Percentiles rank a stretch among this genome's conserved stretches.
These are phyloP conservation scores for Magnolia sinica DNA, from an alignment of 164 flowering plant species.

Conservation along the genomic window DNA sequence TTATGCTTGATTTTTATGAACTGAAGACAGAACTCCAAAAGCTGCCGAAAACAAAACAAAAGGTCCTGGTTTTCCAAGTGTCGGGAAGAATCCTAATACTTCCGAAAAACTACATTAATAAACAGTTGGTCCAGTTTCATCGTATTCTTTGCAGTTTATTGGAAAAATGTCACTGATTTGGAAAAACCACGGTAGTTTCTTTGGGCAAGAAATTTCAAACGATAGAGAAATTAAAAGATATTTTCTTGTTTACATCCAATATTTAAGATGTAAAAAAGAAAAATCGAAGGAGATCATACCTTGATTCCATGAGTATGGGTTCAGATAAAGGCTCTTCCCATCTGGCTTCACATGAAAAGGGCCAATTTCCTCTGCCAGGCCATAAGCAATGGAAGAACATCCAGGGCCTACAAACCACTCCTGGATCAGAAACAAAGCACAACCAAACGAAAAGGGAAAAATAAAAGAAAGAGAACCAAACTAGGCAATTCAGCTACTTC, in stretches of 20 bases:
- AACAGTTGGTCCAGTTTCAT: neutral
- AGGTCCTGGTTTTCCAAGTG: neutral
- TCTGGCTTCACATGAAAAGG: slow-evolving; percentile 82
- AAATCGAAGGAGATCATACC: slow-evolving; percentile 29
- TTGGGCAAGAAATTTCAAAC: neutral
- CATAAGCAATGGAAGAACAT: slow-evolving; percentile 89
- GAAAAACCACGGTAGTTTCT: neutral
- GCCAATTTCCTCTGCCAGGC: slow-evolving; percentile 91
- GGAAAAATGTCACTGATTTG: neutral
- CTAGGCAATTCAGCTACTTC: neutral
- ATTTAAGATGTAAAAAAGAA: neutral
- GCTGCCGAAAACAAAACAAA: neutral
- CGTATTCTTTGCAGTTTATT: neutral
- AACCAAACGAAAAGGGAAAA: neutral
- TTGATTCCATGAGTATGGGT: slow-evolving; percentile 91
- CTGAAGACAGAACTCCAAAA: neutral
- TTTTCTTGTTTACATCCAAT: too few species aligned
- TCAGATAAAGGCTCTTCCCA: slow-evolving; percentile 73
- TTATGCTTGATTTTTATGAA: neutral
- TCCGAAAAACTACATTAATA: too few species aligned
- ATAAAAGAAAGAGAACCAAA: neutral
- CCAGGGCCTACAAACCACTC: slow-evolving; percentile 68
- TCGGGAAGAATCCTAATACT: neutral
- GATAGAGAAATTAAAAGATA: neutral
- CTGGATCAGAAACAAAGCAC: neutral